Base-by-base conservation (phyloP, 495 filamentous ascomycete species). In the Penicillium verhagenii region DNA sequence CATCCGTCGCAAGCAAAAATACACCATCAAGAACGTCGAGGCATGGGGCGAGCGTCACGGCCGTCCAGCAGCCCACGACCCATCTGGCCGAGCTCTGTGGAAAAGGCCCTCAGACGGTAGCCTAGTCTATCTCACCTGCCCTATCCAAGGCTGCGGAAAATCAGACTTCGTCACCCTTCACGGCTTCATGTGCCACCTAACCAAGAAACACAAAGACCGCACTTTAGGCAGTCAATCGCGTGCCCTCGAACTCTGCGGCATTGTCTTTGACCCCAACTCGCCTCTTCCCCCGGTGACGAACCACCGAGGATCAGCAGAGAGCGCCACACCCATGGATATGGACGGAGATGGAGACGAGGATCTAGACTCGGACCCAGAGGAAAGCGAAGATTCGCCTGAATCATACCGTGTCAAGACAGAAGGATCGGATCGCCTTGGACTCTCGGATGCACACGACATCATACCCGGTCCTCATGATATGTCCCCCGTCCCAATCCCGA, bases 11-110 rank as follows among this genome's bases (percentile, higher is more conserved):
- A 78, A 78, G 52, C 75, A 78, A 60, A 78, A 78, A 56, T 78
- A 78, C 49, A 78, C 75, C 18, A 78, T 78, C 59, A 78, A 78
- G 59, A 78, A 78, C 44, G 73, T 75, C 45, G 75, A 78, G 54
- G 75, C 75, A 6, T 78, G 75, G 75, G 75, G 75, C 29, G 75
- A 78, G 45, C 73, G 75, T 11, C 75, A 79, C 57, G 73, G 74
- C 45, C 70, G 70, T 47, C 75, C 75, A 23, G 74, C 74, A 46
- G 68, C 74, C n/a, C 71, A 72, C 53, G 76, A 79, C 42, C 66
- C 73, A 3, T 71, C 70, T 11, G 76, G 76, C 28, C 66, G 73
- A 6, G 71, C 75, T 0, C 47, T 79, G 10, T 78, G 72, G 69
- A 78, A 77, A 54, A 71, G 76, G 10, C 74, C 75, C 7, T 78